These are phyloP conservation scores for Tuber umbilicatum DNA, from an alignment of 495 filamentous ascomycete species.

Conservation along the genomic window DNA sequence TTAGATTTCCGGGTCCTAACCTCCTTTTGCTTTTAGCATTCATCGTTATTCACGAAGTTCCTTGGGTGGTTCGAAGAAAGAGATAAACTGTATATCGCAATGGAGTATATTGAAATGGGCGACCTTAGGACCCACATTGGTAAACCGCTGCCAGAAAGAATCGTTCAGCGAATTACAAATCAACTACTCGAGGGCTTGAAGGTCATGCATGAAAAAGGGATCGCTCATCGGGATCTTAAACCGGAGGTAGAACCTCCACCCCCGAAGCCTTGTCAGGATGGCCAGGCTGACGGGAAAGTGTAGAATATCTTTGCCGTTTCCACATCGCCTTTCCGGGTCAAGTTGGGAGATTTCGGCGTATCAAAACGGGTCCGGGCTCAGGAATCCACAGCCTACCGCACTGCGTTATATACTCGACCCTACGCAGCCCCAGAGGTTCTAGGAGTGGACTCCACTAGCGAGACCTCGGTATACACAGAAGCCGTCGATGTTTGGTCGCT, in stretches of 20 bases:
- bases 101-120: slow-evolving; percentile 17
- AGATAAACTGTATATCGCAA: slow-evolving; percentile 3
- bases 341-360: slow-evolving; percentile 17
- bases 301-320: slow-evolving; percentile 17
- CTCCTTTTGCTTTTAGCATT: background rate
- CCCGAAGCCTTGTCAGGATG: background rate
- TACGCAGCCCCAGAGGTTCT: slow-evolving; percentile 21
- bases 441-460: slow-evolving; percentile 3
- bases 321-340: too few species aligned
- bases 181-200: slow-evolving; percentile 17
- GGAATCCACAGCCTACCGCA: slow-evolving; percentile 7
- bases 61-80: slow-evolving; percentile 3
- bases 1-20: too few species aligned
- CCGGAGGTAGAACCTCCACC: background rate
- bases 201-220: too few species aligned
- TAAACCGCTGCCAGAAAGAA: background rate
- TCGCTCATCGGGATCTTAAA: slow-evolving; percentile 17
- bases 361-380: background rate
- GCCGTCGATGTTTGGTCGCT: slow-evolving; percentile 25
- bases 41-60: slow-evolving; percentile 12
- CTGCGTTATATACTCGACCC: slow-evolving; percentile 8
- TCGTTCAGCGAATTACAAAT: background rate
- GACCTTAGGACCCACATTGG: slow-evolving; percentile 2
- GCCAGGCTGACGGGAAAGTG: background rate
- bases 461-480: slow-evolving; percentile 19